phyloP scores from a whole-genome alignment of 1,139 yeast species.

The Cylindricascospora bacillispora region DNA sequence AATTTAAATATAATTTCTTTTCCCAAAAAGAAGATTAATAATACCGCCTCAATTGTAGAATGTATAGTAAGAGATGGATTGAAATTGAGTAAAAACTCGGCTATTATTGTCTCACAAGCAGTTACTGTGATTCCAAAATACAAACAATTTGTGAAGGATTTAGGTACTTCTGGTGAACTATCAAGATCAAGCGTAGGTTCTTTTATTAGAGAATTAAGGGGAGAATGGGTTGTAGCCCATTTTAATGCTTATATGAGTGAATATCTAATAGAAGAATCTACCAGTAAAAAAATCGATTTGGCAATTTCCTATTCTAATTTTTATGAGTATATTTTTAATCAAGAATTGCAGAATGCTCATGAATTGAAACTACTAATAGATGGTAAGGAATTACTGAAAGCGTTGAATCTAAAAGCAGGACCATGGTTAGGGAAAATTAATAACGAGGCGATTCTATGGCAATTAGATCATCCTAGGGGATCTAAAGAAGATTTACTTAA shows the following conservation, averaged over 20 bases:
- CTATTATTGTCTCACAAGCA: conserved; percentile 37
- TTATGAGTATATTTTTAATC: conserved; percentile 18
- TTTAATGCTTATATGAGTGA: conserved; percentile 14
- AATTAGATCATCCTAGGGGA: conserved; percentile 53
- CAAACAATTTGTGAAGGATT: conserved; percentile 15
- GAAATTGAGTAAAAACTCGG: conserved; percentile 48
- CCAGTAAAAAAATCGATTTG: conserved; percentile 4
- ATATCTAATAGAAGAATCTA: conserved; percentile 7
- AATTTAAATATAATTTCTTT: conserved; percentile 14
- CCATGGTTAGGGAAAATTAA: conserved; percentile 63
- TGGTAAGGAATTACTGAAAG: conserved; percentile 51
- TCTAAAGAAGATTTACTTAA: conserved; percentile 41
- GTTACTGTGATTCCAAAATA: conserved; percentile 24
- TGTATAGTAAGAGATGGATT: conserved; percentile 56
- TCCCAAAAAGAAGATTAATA: conserved; percentile 18
- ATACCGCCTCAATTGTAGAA: conserved; percentile 15
- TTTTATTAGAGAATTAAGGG: conserved; percentile 42
- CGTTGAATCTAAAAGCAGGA: conserved; percentile 55
- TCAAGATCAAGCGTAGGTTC: conserved; percentile 51
- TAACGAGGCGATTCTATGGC: conserved; percentile 53
- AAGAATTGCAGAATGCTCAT: conserved; percentile 32
- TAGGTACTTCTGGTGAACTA: conserved; percentile 8
- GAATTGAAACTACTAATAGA: conserved; percentile 44
- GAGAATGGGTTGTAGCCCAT: conserved; percentile 37
- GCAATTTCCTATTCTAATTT: conserved; percentile 29